phyloP scores from a whole-genome alignment of 164 flowering plant genomes.

The Vitis cinerea region DNA sequence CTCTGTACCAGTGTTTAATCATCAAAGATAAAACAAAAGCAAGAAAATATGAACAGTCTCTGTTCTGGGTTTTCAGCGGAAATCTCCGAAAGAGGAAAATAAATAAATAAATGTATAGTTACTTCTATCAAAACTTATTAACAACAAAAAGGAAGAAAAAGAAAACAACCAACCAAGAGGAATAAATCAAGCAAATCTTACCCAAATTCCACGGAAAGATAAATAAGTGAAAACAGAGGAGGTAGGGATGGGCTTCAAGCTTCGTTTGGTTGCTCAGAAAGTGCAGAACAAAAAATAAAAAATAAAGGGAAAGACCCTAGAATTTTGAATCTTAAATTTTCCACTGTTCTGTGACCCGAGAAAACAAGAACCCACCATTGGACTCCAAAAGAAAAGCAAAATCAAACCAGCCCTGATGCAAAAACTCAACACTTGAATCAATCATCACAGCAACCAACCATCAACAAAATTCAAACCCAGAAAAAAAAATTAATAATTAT shows the following conservation, averaged over 20 bases:
- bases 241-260: neutral
- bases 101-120: no score
- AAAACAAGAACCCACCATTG: neutral
- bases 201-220: conserved; percentile 6
- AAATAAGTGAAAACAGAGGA: neutral
- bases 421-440: no score
- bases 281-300: neutral
- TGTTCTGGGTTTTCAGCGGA: no score
- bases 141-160: no score
- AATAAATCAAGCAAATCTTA: neutral
- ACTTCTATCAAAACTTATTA: no score
- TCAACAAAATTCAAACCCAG: neutral
- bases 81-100: no score
- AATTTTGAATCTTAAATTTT: neutral
- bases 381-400: no score
- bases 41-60: no score
- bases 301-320: neutral
- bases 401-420: no score
- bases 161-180: no score
- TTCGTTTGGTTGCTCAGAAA: conserved; percentile 8
- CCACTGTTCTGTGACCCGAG: neutral
- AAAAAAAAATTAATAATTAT: neutral
- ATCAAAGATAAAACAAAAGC: neutral
- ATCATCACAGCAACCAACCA: no score
- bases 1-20: neutral